These are phyloP conservation scores for Macadamia tetraphylla DNA, from an alignment of 164 flowering plant species.

Conservation along the genomic window DNA sequence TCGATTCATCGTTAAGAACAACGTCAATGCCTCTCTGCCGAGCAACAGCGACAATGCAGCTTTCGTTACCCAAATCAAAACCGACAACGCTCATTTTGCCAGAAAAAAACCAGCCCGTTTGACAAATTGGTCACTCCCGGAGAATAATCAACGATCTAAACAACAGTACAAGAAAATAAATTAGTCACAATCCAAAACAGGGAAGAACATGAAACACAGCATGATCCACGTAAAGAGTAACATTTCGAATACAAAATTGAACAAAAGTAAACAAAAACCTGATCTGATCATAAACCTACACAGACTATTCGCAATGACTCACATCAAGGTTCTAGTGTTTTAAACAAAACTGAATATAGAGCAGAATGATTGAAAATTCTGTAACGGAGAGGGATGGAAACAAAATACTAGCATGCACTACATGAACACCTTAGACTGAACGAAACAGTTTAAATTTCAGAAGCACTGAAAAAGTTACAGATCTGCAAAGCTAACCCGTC, in stretches of 20 bases:
- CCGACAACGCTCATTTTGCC: slow-evolving; percentile 91
- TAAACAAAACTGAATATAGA: background rate
- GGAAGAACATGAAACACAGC: background rate
- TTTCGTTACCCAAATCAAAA: slow-evolving; percentile 93
- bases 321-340: too few species aligned
- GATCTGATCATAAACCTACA: too few species aligned
- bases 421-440: background rate
- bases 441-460: background rate
- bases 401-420: background rate
- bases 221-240: background rate
- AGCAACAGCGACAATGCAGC: slow-evolving; percentile 88
- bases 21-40: slow-evolving; percentile 94
- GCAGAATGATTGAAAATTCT: background rate
- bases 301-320: too few species aligned
- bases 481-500: background rate
- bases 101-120: background rate
- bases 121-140: background rate
- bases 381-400: background rate
- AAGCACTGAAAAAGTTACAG: background rate
- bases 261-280: background rate
- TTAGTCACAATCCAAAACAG: background rate
- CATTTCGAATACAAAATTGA: too few species aligned
- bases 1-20: slow-evolving; percentile 93
- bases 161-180: background rate
- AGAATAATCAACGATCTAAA: slow-evolving; percentile 1